A percentile compares a stretch with the other conserved stretches of the same genome.
Conservation (phyloP, 371 early-diverging fungal genomes). For the Zychaea mexicana region DNA sequence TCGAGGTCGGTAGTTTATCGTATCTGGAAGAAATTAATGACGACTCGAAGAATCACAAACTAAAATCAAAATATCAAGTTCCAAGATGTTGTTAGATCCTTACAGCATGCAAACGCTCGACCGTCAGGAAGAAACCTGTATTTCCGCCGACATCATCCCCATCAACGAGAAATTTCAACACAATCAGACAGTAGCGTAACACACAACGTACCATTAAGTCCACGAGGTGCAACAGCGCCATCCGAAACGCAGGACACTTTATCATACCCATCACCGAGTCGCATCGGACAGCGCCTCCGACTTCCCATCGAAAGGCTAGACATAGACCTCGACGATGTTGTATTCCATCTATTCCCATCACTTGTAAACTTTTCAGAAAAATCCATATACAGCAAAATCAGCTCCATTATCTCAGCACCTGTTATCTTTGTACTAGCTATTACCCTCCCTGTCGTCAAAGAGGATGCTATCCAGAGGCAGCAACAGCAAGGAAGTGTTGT, state of each 20-base stretch:
- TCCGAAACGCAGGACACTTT: not conserved
- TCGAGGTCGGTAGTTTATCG: slow-evolving; percentile 28
- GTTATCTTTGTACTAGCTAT: slow-evolving; percentile 53
- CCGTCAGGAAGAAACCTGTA: not conserved
- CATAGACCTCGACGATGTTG: slow-evolving; percentile 13
- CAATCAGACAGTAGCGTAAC: not conserved
- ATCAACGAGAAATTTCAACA: slow-evolving; percentile 6
- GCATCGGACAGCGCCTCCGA: not conserved
- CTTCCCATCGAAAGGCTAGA: not conserved
- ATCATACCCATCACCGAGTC: not conserved
- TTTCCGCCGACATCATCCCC: not conserved
- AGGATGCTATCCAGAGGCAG: slow-evolving; percentile 30
- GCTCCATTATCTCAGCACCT: slow-evolving; percentile 55
- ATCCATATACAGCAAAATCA: slow-evolving; percentile 52
- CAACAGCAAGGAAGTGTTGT: slow-evolving; percentile 10
- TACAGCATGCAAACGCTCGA: slow-evolving; percentile 25
- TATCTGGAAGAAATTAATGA: not conserved
- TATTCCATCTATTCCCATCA: slow-evolving; percentile 54
- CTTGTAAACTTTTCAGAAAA: slow-evolving; percentile 52
- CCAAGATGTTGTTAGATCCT: slow-evolving; percentile 52
- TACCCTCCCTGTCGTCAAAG: slow-evolving; percentile 63
- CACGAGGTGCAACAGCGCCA: not conserved
- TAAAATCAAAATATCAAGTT: slow-evolving; percentile 44
- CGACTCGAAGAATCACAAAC: not conserved
- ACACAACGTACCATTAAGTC: slow-evolving; percentile 8